phyloP scores from a whole-genome alignment of 305 asterid species.

The Solanum hybrid region DNA sequence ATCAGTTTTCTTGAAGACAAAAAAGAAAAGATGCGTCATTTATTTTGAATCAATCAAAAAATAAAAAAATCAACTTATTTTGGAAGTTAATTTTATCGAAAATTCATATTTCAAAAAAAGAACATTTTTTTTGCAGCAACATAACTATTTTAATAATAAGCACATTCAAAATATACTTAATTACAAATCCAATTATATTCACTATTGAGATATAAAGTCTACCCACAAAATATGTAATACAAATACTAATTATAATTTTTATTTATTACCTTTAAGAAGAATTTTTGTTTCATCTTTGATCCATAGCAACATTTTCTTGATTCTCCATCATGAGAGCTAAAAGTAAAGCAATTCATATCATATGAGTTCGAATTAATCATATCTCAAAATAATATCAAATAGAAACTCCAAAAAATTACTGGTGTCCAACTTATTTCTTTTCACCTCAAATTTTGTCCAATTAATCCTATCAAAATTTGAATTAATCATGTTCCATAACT shows the following conservation, averaged over 20 bases:
- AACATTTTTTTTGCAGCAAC: not conserved
- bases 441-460: not conserved
- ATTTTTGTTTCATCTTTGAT: not conserved
- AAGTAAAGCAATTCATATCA: no score
- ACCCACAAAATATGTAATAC: not conserved
- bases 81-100: not conserved
- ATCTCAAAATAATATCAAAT: not conserved
- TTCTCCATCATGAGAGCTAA: not conserved
- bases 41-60: not conserved
- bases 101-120: no score
- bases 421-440: not conserved
- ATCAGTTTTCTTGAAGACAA: not conserved
- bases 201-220: not conserved
- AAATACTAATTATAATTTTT: no score
- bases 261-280: not conserved
- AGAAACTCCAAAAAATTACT: not conserved
- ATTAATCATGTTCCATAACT: not conserved
- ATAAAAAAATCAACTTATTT: not conserved
- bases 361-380: not conserved
- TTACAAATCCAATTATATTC: not conserved
- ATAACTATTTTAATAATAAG: not conserved
- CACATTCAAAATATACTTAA: not conserved
- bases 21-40: not conserved
- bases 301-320: not conserved
- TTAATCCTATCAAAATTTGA: no score